Base-by-base conservation (phyloP, 1,284 basidiomycete genomes). In the Schizophyllum amplum region DNA sequence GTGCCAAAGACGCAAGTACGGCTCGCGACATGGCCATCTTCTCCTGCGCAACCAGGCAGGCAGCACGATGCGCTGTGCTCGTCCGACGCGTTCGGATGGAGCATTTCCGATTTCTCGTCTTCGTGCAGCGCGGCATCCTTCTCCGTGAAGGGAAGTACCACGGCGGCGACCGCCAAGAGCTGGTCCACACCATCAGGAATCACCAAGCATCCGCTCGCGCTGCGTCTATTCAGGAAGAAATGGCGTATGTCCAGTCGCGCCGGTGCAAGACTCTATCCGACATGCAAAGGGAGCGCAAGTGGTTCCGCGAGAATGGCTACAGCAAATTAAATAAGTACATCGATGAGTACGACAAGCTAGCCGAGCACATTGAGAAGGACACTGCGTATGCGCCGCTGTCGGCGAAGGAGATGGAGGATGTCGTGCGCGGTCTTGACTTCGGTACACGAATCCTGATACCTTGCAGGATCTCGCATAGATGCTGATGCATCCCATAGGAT, bases 371-470 rank as follows among this genome's bases (percentile, higher is more conserved):
- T 20, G 55, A 59, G n/a, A 24, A 33, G 20, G 70, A 65, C 46
- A 69, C 65, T 1, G 68, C 71, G 58, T 73, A 75, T 53, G 57
- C 68, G 55, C 64, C 71, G 1, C 67, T 84, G 2, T 77, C 78
- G 13, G 59, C 74, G 5, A 75, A 80, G 15, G 83, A 85, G 63
- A 71, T 70, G 55, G 69, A 68, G 56, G 69, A 71, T 9, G 70
- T 85, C 25, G 71, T 82, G 25, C 69, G 70, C 48, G 75, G 78
- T 0, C 67, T 81, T 27, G 65, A 67, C 51, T 80, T 80, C 59
- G 61, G 79, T 80, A 61, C 63, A 74, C n/a, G n/a, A n/a, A n/a
- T n/a, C n/a, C n/a, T 25, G 24, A n/a, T 22, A 21, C 7, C 33
- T 13, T 5, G 42, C 25, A 20, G 11, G 42, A 27, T 4, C 53